Percentiles rank a stretch among this genome's conserved stretches.
phyloP scores from a whole-genome alignment of 495 filamentous ascomycete species.

The Hyaloscypha finlandica region DNA sequence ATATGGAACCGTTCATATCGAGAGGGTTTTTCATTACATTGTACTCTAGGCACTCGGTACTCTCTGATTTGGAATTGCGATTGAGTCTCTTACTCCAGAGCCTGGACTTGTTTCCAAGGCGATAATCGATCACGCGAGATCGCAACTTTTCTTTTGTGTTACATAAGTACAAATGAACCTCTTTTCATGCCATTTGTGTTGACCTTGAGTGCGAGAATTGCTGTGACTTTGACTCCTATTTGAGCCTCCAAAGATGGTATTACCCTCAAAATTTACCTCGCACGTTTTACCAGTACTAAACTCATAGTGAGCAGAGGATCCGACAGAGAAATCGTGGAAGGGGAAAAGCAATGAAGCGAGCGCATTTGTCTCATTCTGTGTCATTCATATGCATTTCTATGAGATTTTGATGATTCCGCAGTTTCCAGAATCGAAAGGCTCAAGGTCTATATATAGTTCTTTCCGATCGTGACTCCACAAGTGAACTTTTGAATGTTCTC shows the following conservation, averaged over 20 bases:
- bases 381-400: no score
- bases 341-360: no score
- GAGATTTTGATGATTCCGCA: no score
- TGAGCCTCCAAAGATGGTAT: neutral
- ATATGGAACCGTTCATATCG: conserved; percentile 3
- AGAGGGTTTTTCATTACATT: conserved; percentile 27
- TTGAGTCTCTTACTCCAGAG: neutral
- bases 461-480: no score
- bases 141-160: conserved; percentile 8
- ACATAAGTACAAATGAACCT: conserved; percentile 6
- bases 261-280: neutral
- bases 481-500: no score
- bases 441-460: no score
- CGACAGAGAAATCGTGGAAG: no score
- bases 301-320: no score
- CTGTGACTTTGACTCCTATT: no score
- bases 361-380: no score
- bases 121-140: conserved; percentile 9
- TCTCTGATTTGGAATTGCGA: conserved; percentile 4
- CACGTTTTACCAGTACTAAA: no score
- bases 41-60: conserved; percentile 26
- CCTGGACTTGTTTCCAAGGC: conserved; percentile 5
- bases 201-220: neutral
- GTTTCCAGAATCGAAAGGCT: no score
- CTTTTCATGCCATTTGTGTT: conserved; percentile 1